Conservation (phyloP, 768 basidiomycete species). For the Mycena olivaceomarginata region DNA sequence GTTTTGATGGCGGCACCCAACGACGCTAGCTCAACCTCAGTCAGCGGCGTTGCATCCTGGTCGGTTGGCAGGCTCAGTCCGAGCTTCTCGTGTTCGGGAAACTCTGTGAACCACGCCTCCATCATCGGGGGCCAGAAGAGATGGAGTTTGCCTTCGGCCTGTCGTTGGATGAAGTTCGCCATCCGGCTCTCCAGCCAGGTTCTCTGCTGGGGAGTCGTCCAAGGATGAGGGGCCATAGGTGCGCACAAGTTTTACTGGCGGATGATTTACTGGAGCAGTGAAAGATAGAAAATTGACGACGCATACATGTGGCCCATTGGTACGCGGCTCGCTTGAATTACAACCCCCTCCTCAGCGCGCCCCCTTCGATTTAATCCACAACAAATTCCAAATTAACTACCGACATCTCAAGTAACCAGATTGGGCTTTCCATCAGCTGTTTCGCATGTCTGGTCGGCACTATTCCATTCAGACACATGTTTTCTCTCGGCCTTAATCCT, state of each 20-base stretch:
- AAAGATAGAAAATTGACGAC: not conserved
- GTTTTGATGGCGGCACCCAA: not conserved
- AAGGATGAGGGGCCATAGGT: not conserved
- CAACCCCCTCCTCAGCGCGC: too few species aligned
- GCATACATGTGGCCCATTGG: not conserved
- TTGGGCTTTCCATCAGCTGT: too few species aligned
- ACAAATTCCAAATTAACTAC: too few species aligned
- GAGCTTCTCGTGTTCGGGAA: not conserved
- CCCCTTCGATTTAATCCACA: too few species aligned
- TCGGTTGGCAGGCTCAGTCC: not conserved
- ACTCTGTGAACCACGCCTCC: not conserved
- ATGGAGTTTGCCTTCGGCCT: constrained; percentile 11
- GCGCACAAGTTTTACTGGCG: too few species aligned
- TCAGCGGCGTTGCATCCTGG: not conserved
- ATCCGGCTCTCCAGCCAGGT: not conserved
- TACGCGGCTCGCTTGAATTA: too few species aligned
- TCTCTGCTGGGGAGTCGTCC: not conserved
- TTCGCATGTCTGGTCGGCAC: too few species aligned
- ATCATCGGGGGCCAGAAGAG: constrained; percentile 11
- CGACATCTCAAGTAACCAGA: too few species aligned
- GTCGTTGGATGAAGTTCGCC: constrained; percentile 15
- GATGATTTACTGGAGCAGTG: too few species aligned
- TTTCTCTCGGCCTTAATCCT: not conserved
- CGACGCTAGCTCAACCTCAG: not conserved
- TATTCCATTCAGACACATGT: not conserved